These are phyloP conservation scores for Rhinocladiella similis DNA, from an alignment of 2,329 filamentous ascomycete species.

Conservation along the genomic window DNA sequence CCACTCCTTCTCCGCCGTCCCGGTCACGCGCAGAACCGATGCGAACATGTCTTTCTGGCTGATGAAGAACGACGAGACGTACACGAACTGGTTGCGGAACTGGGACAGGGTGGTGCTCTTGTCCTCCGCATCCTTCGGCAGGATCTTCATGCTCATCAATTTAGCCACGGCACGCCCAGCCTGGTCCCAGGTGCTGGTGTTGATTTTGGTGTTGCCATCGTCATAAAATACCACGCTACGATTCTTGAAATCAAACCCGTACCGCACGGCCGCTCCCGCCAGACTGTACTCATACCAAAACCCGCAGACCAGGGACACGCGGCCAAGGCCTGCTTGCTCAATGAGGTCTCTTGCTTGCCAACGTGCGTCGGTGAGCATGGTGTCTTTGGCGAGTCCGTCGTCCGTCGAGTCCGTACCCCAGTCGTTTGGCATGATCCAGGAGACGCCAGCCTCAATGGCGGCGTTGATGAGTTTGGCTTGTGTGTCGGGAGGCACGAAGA, in stretches of 20 bases:
- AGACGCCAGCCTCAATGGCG: slow-evolving; percentile 56
- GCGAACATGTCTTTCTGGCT: slow-evolving; percentile 67
- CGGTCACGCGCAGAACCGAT: slow-evolving; percentile 59
- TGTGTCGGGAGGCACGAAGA: slow-evolving; percentile 46
- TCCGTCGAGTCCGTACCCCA: slow-evolving; percentile 36
- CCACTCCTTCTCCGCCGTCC: slow-evolving; percentile 62
- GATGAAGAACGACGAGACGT: slow-evolving; percentile 57
- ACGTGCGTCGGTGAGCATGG: slow-evolving; percentile 34
- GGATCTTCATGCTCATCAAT: slow-evolving; percentile 48
- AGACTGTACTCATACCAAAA: slow-evolving; percentile 59
- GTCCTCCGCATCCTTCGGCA: slow-evolving; percentile 42
- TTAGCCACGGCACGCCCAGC: slow-evolving; percentile 54
- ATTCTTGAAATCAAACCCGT: slow-evolving; percentile 53
- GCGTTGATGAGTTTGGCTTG: slow-evolving; percentile 55
- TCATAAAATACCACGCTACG: slow-evolving; percentile 51
- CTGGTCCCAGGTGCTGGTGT: slow-evolving; percentile 61
- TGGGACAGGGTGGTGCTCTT: slow-evolving; percentile 40
- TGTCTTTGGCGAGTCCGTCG: slow-evolving; percentile 37
- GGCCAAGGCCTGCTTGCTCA: slow-evolving; percentile 39
- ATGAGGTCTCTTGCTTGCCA: slow-evolving; percentile 39
- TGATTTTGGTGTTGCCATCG: slow-evolving; percentile 58
- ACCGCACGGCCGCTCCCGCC: slow-evolving; percentile 36
- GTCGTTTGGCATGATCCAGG: slow-evolving; percentile 58
- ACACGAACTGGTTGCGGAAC: slow-evolving; percentile 53
- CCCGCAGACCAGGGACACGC: slow-evolving; percentile 45